Conservation (phyloP, 805 yeast genomes). For the Ogataea nonfermentans region DNA sequence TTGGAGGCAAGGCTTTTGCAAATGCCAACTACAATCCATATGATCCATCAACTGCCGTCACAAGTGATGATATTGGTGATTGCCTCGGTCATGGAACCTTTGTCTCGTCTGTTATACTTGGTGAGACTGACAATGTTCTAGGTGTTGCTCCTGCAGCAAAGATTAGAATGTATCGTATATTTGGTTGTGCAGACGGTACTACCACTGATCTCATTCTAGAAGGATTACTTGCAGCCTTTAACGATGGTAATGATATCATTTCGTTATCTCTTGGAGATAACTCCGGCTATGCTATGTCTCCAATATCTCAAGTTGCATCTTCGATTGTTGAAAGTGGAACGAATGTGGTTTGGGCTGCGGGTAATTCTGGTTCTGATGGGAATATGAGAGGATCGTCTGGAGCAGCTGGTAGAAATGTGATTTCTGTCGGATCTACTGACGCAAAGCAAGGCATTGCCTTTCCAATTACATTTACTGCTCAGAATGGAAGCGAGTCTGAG, state of each 20-base stretch:
- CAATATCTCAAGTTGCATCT: constrained; percentile 15
- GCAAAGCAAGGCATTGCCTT: constrained; percentile 10
- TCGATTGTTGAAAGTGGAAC: constrained; percentile 16
- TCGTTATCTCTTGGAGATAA: constrained; percentile 21
- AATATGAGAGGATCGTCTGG: constrained; percentile 13
- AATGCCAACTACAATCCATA: constrained; percentile 8
- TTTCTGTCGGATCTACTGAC: constrained; percentile 14
- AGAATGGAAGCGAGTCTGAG: constrained; percentile 7
- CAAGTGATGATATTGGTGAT: constrained; percentile 18
- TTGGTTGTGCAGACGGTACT: constrained; percentile 20
- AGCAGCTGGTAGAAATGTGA: constrained; percentile 10
- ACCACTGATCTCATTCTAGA: constrained; percentile 17
- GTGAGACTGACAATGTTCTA: constrained; percentile 11
- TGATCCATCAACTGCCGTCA: constrained; percentile 5
- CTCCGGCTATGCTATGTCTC: constrained; percentile 12
- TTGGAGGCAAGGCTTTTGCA: constrained; percentile 17
- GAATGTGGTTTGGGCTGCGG: constrained; percentile 21
- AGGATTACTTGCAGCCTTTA: constrained; percentile 12
- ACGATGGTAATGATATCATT: constrained; percentile 15
- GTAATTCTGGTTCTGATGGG: constrained; percentile 19
- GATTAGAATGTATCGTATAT: constrained; percentile 19
- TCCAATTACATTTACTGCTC: constrained; percentile 8
- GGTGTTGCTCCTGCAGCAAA: constrained; percentile 25
- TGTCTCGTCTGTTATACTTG: constrained; percentile 25
- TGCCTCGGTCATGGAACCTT: constrained; percentile 28